These are phyloP conservation scores for Quercus berberidifolia DNA, from an alignment of 306 rosid genomes.

Conservation along the genomic window DNA sequence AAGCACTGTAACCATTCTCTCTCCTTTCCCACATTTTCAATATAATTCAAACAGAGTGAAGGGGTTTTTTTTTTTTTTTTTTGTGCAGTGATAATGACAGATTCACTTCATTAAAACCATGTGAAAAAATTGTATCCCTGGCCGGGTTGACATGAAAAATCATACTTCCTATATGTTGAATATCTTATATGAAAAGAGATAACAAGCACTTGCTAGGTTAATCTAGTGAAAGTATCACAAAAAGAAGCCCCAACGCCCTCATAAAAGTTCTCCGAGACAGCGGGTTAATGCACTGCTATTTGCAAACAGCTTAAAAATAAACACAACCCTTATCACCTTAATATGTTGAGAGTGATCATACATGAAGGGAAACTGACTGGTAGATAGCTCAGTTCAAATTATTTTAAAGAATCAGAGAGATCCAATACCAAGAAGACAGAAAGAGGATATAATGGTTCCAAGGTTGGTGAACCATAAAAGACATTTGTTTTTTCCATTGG, in stretches of 20 bases:
- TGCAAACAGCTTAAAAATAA: not conserved
- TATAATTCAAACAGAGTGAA: not conserved
- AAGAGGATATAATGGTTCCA: not conserved
- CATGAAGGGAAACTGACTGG: not conserved
- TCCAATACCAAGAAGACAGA: not conserved
- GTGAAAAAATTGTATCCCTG: no score
- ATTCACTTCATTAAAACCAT: not conserved
- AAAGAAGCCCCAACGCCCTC: not conserved
- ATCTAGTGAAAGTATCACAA: not conserved
- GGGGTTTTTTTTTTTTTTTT: not conserved
- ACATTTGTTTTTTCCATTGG: no score
- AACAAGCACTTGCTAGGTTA: not conserved
- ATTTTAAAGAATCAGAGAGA: not conserved
- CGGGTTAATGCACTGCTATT: not conserved
- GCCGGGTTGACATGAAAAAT: not conserved
- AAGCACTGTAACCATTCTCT: not conserved
- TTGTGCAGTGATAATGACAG: not conserved
- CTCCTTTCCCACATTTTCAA: not conserved
- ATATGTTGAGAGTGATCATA: not conserved
- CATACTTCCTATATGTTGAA: not conserved
- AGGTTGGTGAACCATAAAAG: not conserved
- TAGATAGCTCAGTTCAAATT: not conserved
- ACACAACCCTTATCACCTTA: not conserved
- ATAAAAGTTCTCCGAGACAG: not conserved
- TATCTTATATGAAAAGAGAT: not conserved